These are phyloP conservation scores for Chytriomyces hyalinus DNA, from an alignment of 192 early-diverging fungal species.

Conservation along the genomic window DNA sequence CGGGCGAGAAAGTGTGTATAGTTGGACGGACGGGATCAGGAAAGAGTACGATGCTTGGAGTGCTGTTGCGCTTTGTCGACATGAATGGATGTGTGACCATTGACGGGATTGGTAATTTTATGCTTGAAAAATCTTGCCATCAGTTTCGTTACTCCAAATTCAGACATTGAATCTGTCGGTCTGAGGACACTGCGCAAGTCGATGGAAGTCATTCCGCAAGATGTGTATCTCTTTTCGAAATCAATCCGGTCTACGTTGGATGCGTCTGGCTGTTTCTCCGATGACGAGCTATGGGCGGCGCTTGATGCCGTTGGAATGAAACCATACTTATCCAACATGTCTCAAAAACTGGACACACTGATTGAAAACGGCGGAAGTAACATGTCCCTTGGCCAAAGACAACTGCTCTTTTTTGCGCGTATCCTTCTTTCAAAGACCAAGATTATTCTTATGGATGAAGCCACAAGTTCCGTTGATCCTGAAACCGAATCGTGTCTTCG, in stretches of 20 bases:
- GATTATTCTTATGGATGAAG: conserved; percentile 60
- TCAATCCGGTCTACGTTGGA: conserved; percentile 70
- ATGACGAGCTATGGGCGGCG: conserved; percentile 73
- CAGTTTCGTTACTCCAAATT: no score
- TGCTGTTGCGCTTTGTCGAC: conserved; percentile 65
- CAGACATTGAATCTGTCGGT: conserved; percentile 49
- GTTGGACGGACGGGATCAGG: conserved; percentile 61
- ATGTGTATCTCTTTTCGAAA: conserved; percentile 54
- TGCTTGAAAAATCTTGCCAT: no score
- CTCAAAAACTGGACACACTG: conserved; percentile 40
- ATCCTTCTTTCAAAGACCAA: conserved; percentile 45
- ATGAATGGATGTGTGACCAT: conserved; percentile 59
- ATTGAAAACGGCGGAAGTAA: conserved; percentile 52
- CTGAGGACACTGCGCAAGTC: conserved; percentile 44
- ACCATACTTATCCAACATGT: conserved; percentile 35
- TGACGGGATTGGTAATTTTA: conserved; percentile 60
- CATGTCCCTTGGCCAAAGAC: conserved; percentile 54
- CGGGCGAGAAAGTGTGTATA: conserved; percentile 55
- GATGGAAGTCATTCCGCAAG: conserved; percentile 63
- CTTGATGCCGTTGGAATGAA: conserved; percentile 49
- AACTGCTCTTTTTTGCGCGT: conserved; percentile 58
- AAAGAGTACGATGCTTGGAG: conserved; percentile 50
- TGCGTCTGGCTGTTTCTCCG: conserved; percentile 56
- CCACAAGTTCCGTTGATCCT: conserved; percentile 61
- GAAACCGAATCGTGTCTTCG: conserved; percentile 77